phyloP scores from a whole-genome alignment of 2,329 filamentous ascomycete genomes.

The Trichophyton mentagrophytes region DNA sequence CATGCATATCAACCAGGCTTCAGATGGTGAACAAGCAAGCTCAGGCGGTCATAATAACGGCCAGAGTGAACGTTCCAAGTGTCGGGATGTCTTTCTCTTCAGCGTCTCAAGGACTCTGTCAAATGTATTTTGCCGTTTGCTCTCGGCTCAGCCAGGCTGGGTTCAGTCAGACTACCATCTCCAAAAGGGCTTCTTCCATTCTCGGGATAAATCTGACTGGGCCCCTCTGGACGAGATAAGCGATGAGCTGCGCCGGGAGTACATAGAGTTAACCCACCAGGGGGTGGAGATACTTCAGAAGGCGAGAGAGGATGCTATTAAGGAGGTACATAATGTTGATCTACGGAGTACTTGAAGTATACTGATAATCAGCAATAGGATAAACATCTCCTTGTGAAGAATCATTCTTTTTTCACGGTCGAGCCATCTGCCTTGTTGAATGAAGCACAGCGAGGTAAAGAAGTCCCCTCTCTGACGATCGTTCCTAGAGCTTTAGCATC shows the following conservation, averaged over 20 bases:
- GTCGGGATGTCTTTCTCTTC: not conserved
- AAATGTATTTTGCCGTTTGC: not conserved
- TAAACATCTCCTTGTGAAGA: not conserved
- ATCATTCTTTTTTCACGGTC: not conserved
- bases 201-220: not conserved
- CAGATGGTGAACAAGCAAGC: not conserved
- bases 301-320: not conserved
- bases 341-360: not conserved
- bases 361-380: not conserved
- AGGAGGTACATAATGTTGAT: not conserved
- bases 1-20: not conserved
- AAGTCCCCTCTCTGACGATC: not conserved
- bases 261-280: not conserved
- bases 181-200: not conserved
- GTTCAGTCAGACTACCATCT: constrained; percentile 2
- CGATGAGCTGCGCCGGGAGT: not conserved
- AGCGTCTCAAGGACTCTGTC: not conserved
- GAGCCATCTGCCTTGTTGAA: not conserved
- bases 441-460: not conserved
- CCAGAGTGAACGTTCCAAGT: not conserved
- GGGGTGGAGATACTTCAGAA: not conserved
- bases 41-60: not conserved
- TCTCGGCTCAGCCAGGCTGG: not conserved
- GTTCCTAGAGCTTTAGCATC: not conserved
- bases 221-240: not conserved